Conservation (phyloP, 495 filamentous ascomycete genomes). For the Trichoderma erinaceum region DNA sequence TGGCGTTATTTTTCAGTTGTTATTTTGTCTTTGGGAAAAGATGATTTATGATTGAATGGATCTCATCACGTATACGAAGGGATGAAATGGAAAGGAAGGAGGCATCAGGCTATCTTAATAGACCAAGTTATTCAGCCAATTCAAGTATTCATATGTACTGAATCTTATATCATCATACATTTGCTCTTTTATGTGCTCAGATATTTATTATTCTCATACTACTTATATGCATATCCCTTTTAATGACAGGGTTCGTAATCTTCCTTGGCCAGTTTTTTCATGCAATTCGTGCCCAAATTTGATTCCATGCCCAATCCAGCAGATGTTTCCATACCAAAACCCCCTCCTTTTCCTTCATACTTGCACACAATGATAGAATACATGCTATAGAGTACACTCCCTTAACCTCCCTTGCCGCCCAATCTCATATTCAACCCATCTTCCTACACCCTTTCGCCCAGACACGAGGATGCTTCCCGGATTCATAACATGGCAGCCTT, state of each 20-base stretch:
- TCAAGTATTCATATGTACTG: background rate
- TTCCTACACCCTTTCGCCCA: constrained; percentile 54
- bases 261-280: background rate
- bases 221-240: background rate
- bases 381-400: constrained; percentile 38
- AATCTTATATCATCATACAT: background rate
- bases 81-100: background rate
- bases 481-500: constrained; percentile 95
- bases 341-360: background rate
- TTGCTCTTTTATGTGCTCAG: background rate
- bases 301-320: background rate
- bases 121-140: background rate
- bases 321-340: background rate
- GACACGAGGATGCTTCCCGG: constrained; percentile 68
- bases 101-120: background rate
- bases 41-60: background rate
- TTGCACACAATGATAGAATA: background rate
- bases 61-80: background rate
- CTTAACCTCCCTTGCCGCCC: constrained; percentile 42
- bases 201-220: background rate
- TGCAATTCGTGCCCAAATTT: background rate
- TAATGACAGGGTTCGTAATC: background rate
- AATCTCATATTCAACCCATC: constrained; percentile 84
- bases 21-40: background rate
- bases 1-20: too few species aligned